phyloP scores from a whole-genome alignment of 257 asterid genomes.

The Verbena officinalis region DNA sequence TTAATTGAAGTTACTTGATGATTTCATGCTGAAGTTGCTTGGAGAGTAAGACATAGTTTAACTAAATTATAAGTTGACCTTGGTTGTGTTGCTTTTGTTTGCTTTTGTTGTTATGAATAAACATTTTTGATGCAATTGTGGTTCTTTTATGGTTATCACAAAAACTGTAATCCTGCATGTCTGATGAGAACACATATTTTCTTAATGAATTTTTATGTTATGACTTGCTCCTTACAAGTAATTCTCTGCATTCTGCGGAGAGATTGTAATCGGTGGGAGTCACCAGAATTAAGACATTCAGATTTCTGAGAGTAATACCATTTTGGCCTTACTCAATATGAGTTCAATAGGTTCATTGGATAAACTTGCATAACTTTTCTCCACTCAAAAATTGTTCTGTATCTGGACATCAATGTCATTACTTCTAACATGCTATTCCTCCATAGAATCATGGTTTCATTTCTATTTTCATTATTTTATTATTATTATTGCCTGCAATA shows the following conservation, averaged over 20 bases:
- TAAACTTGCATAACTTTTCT: not conserved
- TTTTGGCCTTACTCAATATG: slow-evolving; percentile 3
- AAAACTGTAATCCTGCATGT: slow-evolving; percentile 1
- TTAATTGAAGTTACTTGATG: slow-evolving; percentile 12
- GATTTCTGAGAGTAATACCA: not conserved
- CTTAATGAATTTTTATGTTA: slow-evolving; percentile 16
- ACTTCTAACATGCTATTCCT: slow-evolving; percentile 14
- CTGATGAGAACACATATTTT: slow-evolving; percentile 10
- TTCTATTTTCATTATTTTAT: not conserved
- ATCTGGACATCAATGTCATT: not conserved
- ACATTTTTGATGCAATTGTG: not conserved
- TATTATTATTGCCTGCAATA: slow-evolving; percentile 2
- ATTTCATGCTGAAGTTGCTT: slow-evolving; percentile 10
- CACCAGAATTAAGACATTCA: slow-evolving; percentile 4
- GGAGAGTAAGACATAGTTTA: not conserved
- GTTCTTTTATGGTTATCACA: not conserved
- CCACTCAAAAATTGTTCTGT: not conserved
- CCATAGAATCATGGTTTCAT: slow-evolving; percentile 6
- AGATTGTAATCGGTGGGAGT: too few species aligned
- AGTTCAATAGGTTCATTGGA: slow-evolving; percentile 5
- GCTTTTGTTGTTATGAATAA: not conserved
- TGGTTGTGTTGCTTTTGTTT: not conserved
- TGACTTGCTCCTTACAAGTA: not conserved
- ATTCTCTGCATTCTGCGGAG: not conserved
- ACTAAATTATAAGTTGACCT: not conserved